phyloP scores from a whole-genome alignment of 108 stramenopile genomes.

The Aurantiochytrium sp. region DNA sequence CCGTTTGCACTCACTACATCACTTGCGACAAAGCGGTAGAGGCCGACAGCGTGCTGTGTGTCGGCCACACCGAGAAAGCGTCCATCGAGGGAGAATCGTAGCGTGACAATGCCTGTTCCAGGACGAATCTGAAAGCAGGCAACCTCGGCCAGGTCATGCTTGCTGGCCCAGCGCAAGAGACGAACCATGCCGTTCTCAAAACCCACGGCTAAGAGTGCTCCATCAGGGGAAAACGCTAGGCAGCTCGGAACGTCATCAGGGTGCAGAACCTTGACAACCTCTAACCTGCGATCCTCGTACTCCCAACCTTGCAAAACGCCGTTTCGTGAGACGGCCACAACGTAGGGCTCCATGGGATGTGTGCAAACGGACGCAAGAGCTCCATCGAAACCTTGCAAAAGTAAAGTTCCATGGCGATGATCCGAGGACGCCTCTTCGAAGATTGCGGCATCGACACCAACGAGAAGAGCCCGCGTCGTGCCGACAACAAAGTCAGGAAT shows the following conservation, averaged over 20 bases:
- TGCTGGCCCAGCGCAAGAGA: not conserved
- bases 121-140: constrained; percentile 21
- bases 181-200: not conserved
- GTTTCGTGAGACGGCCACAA: constrained; percentile 21
- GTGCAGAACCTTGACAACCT: constrained; percentile 20
- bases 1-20: not conserved
- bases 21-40: not conserved
- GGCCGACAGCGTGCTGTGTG: not conserved
- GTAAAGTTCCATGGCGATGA: constrained; percentile 31
- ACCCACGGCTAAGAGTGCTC: constrained; percentile 11
- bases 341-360: constrained; percentile 33
- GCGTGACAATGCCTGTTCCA: not conserved
- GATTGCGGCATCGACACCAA: constrained; percentile 37
- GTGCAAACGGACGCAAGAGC: constrained; percentile 20
- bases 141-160: constrained; percentile 31
- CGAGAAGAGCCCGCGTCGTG: constrained; percentile 37
- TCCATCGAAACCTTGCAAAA: constrained; percentile 41
- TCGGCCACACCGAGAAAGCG: constrained; percentile 24
- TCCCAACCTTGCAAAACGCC: constrained; percentile 54
- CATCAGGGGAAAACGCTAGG: constrained; percentile 33
- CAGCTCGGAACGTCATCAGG: constrained; percentile 18
- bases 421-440: constrained; percentile 46
- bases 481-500: constrained; percentile 53
- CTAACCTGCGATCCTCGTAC: constrained; percentile 18
- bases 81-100: constrained; percentile 22